Base-by-base conservation (phyloP, 345 rosid genomes). In the Erysimum cheiranthoides region DNA sequence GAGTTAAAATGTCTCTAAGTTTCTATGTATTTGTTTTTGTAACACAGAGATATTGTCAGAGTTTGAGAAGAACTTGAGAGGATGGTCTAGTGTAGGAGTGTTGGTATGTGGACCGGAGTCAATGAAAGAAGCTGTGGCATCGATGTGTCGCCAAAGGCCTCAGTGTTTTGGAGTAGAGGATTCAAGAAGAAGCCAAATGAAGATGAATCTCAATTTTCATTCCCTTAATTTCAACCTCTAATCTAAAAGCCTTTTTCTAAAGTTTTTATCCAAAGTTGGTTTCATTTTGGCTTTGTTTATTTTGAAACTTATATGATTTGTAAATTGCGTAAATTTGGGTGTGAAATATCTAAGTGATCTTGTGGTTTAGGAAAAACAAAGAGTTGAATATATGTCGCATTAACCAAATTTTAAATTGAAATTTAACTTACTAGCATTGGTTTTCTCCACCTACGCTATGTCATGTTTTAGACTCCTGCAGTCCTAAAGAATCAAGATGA, bases 101-200 rank as follows among this genome's bases (percentile, higher is more conserved):
- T 63, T 93, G 65, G 98, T 93, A 38, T 90, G 97, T 49, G 97
- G 97, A 80, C 98, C 95, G 9, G 91, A 85, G 79, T 56, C 82
- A 8, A 82, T 93, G 93, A 85, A 88, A 76, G 86, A 85, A 51
- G 77, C 81, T 9, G 88, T 90, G n/a, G 97, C 93, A 73, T 65
- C 65, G 0, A 54, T 45, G 45, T 73, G 78, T 54, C 38, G 31
- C 45, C 71, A 56, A 32, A 43, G 61, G 66, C 21, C 57, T 66
- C 57, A 74, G 11, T 56, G 66, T 74, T 56, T 45, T 57, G 71
- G 40, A 43, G 31, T 35, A 56, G 32, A 65, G 0, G 58, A 57
- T 21, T 74, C 50, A 35, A 8, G 31, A 54, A 73, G 35, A 18
- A 73, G 14, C 51, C 25, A 42, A 32, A 56, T n/a, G 49, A 65